Evolutionary conservation across 2,329 filamentous ascomycete species (phyloP).

Genomic region (Ascochyta pisi): DNA sequence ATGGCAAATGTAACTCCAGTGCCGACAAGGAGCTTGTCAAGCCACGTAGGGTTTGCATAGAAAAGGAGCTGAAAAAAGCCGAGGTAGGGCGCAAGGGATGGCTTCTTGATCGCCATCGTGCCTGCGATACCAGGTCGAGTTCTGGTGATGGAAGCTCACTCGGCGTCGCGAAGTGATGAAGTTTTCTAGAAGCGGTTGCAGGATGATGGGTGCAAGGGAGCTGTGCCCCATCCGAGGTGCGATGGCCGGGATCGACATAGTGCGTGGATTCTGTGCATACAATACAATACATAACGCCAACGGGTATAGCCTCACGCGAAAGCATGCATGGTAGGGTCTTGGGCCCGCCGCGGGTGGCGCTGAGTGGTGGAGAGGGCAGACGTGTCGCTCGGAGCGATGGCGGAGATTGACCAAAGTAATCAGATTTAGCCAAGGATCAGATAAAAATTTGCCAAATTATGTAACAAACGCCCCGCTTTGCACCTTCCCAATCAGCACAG

Average conservation of each 20-base stretch:
- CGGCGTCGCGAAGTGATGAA: conserved; percentile 27
- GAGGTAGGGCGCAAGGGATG: conserved; percentile 37
- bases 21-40: conserved; percentile 44
- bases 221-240: conserved; percentile 31
- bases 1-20: conserved; percentile 57
- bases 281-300: conserved; percentile 12
- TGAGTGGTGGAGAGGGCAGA: conserved; percentile 18
- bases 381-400: conserved; percentile 21
- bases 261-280: conserved; percentile 17
- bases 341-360: conserved; percentile 15
- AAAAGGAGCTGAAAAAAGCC: conserved; percentile 45
- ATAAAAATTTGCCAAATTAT: conserved; percentile 42
- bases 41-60: conserved; percentile 48
- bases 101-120: conserved; percentile 39
- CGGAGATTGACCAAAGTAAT: conserved; percentile 22
- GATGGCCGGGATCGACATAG: conserved; percentile 35
- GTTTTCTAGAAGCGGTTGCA: conserved; percentile 27
- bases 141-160: conserved; percentile 21
- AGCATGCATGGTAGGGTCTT: conserved; percentile 19
- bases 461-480: conserved; percentile 20
- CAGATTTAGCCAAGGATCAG: conserved; percentile 34
- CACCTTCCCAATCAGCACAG: conserved; percentile 14
- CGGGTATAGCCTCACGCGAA: conserved; percentile 27
- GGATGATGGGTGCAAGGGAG: conserved; percentile 24
- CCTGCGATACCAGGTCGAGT: conserved; percentile 16